Evolutionary conservation across 1,284 basidiomycete species (phyloP), one percentile per base, ranked within the genome.

Genomic region (Cutaneotrichosporon sp.): DNA sequence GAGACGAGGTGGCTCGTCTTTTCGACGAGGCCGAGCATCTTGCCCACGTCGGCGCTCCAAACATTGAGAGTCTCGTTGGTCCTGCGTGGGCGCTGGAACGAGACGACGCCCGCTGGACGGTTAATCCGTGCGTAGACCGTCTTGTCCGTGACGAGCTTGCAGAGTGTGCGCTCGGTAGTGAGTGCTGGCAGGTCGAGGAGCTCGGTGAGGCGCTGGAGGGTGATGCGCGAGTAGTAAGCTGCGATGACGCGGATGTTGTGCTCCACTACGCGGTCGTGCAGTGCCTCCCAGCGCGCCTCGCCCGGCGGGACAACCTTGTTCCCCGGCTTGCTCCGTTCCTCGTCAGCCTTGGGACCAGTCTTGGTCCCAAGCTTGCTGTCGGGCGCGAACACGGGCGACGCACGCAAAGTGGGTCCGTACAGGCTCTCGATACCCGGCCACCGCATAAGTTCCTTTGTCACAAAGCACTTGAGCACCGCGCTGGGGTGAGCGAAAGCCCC

Each of bases 211-310:
- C 96, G 85, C 22, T 80, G 57, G 22, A 98, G 78, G 17, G 88
- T 90, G 67, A 98, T 94, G 55, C 90, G 85, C 9, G 88, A 93
- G 77, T 98, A 98, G 78, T 99, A 99, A 64, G 86, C 79, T 2
- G 91, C 84, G 43, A 98, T 84, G 37, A 96, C 90, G 47, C 96
- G 92, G 65, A 98, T 87, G 72, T 99, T 99, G 77, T 98, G 96
- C 76, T 98, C 96, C 55, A 97, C 89, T 30, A 98, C 90, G 15
- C 96, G 84, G 49, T 86, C 90, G 73, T 98, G 96, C 35, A 99
- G 80, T 65, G 94, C 89, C 68, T 96, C 88, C 92, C 93, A 98
- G 56, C 90, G 82, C 62, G 88, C 85, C 52, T 88, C 83, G 4
- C 81, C 81, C 34, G 71, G 70, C 20, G 43, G 35, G 14, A 39